Base-by-base conservation (phyloP, 768 basidiomycete genomes). In the Crassisporium funariophilum region DNA sequence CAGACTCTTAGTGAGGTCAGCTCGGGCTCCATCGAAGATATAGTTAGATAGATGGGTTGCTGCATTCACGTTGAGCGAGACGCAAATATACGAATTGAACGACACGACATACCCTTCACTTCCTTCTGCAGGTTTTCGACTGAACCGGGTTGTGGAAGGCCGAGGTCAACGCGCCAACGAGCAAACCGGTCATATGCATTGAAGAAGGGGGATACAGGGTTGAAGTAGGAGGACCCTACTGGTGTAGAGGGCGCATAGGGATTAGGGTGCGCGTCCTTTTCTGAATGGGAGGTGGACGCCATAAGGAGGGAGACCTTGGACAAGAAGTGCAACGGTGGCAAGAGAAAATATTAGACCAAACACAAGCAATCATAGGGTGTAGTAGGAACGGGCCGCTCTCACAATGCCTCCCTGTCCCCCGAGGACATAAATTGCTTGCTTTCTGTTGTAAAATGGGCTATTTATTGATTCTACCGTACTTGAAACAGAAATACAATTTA, bases 1-100 rank as follows among this genome's bases (percentile, higher is more conserved):
- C 57, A 98, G 76, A 57, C 81, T 86, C 73, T 98, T 99, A 38
- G 91, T 88, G 58, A 98, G 76, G 75, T 99, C 97, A 23, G 95
- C 97, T 57, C 95, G 80, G 20, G 89, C 97, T 55, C 97, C 97
- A 74, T 99, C 97, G 67, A 98, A 98, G 62, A 93, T 83, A 73
- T 88, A 95, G 74, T 95, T 97, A 35, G 86, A 88, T 40, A 98
- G 71, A 60, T 92, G 92, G 10, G 93, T 95, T 44, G 82, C 95
- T 98, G 67, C 2, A 22, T 24, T 23, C 39, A 40, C 45, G 17
- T 35, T 22, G 8, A 38, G 49, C 47, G 42, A 56, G 15, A 27
- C 41, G 4, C 27, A 45, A 33, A 22, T 33, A 40, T 15, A 9
- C 19, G 22, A 35, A 33, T 35, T 35, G 46, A 33, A 42, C 23